phyloP scores from a whole-genome alignment of 2,329 filamentous ascomycete genomes.

The Aspergillus hortae region DNA sequence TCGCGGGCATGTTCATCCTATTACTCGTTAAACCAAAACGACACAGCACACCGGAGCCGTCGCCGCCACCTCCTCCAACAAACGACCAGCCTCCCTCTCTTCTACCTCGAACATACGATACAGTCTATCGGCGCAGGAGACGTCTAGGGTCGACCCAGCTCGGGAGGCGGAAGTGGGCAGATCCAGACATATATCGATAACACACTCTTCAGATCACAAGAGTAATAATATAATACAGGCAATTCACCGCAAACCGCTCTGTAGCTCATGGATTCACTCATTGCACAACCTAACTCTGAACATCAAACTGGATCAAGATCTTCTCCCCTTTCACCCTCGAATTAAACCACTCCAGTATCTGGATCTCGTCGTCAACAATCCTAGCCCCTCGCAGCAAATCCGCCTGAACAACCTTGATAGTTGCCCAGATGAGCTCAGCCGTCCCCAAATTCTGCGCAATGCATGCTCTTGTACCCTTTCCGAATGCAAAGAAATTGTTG shows the following conservation, averaged over 20 bases:
- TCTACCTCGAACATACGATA: slow-evolving; percentile 18
- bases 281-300: not conserved
- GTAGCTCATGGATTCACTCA: not conserved
- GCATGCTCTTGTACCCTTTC: slow-evolving; percentile 47
- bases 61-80: slow-evolving; percentile 19
- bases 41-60: slow-evolving; percentile 17
- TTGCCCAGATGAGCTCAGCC: slow-evolving; percentile 42
- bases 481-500: slow-evolving; percentile 48
- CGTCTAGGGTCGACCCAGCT: slow-evolving; percentile 20
- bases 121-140: slow-evolving; percentile 20
- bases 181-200: slow-evolving; percentile 35
- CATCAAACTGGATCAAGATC: slow-evolving; percentile 27
- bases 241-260: not conserved
- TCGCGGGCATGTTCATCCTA: slow-evolving; percentile 83
- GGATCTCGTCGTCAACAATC: slow-evolving; percentile 39
- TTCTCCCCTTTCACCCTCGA: slow-evolving; percentile 49
- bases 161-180: slow-evolving; percentile 29
- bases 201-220: slow-evolving; percentile 17
- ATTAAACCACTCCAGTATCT: slow-evolving; percentile 58
- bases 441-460: slow-evolving; percentile 50
- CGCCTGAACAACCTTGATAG: slow-evolving; percentile 41
- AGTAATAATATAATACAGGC: slow-evolving; percentile 12
- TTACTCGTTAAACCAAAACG: slow-evolving; percentile 73
- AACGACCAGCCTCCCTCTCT: slow-evolving; percentile 17
- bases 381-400: slow-evolving; percentile 46